A percentile compares a stretch with the other conserved stretches of the same genome.
phyloP scores from a whole-genome alignment of 2,329 filamentous ascomycete genomes.

The Beauveria scarabaeidicola region DNA sequence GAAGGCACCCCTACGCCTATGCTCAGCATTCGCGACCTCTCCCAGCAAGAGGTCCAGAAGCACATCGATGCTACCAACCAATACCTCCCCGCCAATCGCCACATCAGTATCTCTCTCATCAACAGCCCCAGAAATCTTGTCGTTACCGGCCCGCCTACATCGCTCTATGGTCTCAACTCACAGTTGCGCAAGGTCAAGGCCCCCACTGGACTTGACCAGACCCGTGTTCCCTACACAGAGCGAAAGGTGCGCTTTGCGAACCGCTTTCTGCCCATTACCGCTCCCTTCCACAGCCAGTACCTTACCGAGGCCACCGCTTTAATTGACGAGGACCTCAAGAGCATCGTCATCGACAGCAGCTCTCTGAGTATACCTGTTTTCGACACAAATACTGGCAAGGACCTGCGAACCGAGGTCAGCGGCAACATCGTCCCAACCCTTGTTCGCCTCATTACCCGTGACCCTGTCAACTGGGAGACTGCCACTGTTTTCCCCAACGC shows the following conservation, averaged over 20 bases:
- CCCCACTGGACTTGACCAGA: conserved; percentile 94
- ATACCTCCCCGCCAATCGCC: conserved; percentile 83
- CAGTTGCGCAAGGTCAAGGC: conserved; percentile 96
- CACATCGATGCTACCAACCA: conserved; percentile 96
- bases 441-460: conserved; percentile 86
- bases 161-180: conserved; percentile 89
- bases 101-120: conserved; percentile 89
- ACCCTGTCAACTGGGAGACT: conserved; percentile 92
- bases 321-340: conserved; percentile 80
- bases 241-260: conserved; percentile 95
- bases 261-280: conserved; percentile 93
- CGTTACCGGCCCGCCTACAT: conserved; percentile 91
- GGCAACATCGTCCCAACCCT: conserved; percentile 80
- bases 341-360: conserved; percentile 65
- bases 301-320: conserved; percentile 71
- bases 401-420: conserved; percentile 61
- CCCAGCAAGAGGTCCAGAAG: conserved; percentile 80
- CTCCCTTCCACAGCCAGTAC: conserved; percentile 97
- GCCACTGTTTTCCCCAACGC: conserved; percentile 85
- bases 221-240: conserved; percentile 85
- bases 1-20: conserved; percentile 96
- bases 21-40: conserved; percentile 92
- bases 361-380: conserved; percentile 78
- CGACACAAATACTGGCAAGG: conserved; percentile 81
- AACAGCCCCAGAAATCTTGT: conserved; percentile 98